Evolutionary conservation across 768 basidiomycete species (phyloP).

Genomic region (Phaeolepiota aurea): DNA sequence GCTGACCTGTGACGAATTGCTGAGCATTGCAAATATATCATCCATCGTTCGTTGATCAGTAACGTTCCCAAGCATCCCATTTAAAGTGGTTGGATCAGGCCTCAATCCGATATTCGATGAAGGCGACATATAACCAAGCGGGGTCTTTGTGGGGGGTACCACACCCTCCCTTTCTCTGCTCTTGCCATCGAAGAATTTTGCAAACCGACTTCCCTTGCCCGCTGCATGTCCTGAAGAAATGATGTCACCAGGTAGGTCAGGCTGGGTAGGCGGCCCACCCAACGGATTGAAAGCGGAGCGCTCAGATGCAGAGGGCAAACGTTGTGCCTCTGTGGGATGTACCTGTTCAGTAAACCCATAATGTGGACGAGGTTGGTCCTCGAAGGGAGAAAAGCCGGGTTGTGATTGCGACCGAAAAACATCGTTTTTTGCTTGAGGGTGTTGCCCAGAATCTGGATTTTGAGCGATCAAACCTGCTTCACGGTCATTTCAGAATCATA

Average conservation of each 20-base stretch:
- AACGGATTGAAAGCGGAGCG: not conserved
- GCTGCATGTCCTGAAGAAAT: constrained; percentile 37
- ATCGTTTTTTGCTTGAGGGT: constrained; percentile 16
- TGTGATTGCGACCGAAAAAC: constrained; percentile 15
- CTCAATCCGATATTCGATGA: constrained; percentile 40
- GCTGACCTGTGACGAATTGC: constrained; percentile 65
- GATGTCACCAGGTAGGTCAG: constrained; percentile 15
- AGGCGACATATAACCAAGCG: constrained; percentile 30
- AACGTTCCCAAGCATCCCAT: constrained; percentile 23
- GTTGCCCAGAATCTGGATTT: constrained; percentile 1
- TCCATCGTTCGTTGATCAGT: constrained; percentile 61
- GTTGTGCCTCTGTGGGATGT: constrained; percentile 7
- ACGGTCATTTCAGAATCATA: constrained; percentile 1
- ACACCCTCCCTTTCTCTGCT: constrained; percentile 41
- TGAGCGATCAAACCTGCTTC: not conserved
- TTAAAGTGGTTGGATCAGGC: constrained; percentile 33
- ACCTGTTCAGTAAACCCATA: not conserved
- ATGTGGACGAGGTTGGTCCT: constrained; percentile 29
- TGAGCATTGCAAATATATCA: constrained; percentile 77
- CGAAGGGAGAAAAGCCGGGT: constrained; percentile 49
- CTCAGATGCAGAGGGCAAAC: constrained; percentile 7
- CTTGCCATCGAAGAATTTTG: constrained; percentile 83
- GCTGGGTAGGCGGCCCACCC: constrained; percentile 11
- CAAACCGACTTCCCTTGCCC: constrained; percentile 75
- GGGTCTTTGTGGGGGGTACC: constrained; percentile 24